Evolutionary conservation across 2,329 filamentous ascomycete genomes (phyloP), one percentile per base, ranked within the genome.

Genomic region (Aspergillus udagawae): DNA sequence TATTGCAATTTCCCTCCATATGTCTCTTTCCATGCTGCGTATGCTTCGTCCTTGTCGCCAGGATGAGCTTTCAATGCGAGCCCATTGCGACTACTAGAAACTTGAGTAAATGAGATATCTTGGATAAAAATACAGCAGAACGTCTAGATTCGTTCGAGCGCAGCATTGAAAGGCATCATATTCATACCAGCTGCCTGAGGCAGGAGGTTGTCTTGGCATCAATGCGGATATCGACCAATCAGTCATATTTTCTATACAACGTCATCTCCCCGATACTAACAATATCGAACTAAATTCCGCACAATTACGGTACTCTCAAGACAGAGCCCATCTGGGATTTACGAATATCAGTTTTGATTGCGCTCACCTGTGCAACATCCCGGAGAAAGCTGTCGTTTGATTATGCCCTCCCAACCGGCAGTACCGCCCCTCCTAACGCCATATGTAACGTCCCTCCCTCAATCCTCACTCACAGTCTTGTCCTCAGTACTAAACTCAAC

Each of bases 401-500:
- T 42, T 45, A 76, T 77, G 75, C 75, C 73, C 23, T 66, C 70
- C 54, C 71, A 74, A 68, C 70, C 70, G 50, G 66, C 72, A 51
- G 71, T 78, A 57, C 75, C 75, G 53, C 73, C 68, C 57, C 69
- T 75, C 54, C 69, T 78, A 58, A 61, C 66, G 32, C 65, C 73
- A 45, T 76, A 77, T 66, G 59, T 75, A 60, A 69, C 69, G 54
- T 66, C 67, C 47, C 67, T 71, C 38, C 67, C 71, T 21, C 59
- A 66, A 45, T 68, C 71, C 25, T 76, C 76, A 7, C 69, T 79
- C 51, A 77, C 72, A 9, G 59, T 79, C 27, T 62, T 79, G 29
- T 77, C 77, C 20, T 77, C 75, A 10, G 73, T 79, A 2, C 69
- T 80, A 28, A 72, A 70, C n/a, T 76, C 77, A 49, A 78, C 79